Evolutionary conservation across 345 rosid genomes (phyloP).

Genomic region (Kernera saxatilis): DNA sequence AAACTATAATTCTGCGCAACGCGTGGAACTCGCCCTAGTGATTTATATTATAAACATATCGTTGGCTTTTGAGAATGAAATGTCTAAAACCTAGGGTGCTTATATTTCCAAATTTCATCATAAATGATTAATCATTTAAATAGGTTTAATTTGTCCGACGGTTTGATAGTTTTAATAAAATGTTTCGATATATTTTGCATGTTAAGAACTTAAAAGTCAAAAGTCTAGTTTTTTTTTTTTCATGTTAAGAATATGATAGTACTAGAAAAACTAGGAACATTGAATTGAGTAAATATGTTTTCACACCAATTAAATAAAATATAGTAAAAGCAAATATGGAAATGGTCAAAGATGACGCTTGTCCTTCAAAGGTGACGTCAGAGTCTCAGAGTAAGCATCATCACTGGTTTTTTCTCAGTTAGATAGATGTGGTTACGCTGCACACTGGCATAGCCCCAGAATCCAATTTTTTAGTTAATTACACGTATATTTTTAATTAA

Average conservation of each 20-base stretch:
- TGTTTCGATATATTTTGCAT: too few species aligned
- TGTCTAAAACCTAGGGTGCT: neutral
- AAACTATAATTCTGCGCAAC: too few species aligned
- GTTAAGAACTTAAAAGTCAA: too few species aligned
- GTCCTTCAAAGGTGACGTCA: conserved; percentile 3
- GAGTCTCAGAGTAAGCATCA: neutral
- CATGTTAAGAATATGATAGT: neutral
- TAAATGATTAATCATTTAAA: neutral
- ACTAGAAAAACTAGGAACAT: neutral
- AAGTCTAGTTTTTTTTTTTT: too few species aligned
- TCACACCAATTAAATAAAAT: neutral
- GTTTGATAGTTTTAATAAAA: too few species aligned
- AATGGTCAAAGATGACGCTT: conserved; percentile 24
- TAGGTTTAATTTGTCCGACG: neutral
- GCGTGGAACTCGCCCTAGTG: too few species aligned
- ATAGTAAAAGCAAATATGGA: neutral
- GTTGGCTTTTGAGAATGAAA: neutral
- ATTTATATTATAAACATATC: too few species aligned
- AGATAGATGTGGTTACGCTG: conserved; percentile 20
- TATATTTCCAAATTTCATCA: neutral
- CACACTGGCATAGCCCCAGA: neutral
- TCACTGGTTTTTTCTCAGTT: neutral
- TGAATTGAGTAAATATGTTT: neutral
- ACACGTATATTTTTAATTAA: neutral
- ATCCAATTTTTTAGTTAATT: too few species aligned